phyloP scores from a whole-genome alignment of 768 basidiomycete genomes.

The Amanita rimosa region DNA sequence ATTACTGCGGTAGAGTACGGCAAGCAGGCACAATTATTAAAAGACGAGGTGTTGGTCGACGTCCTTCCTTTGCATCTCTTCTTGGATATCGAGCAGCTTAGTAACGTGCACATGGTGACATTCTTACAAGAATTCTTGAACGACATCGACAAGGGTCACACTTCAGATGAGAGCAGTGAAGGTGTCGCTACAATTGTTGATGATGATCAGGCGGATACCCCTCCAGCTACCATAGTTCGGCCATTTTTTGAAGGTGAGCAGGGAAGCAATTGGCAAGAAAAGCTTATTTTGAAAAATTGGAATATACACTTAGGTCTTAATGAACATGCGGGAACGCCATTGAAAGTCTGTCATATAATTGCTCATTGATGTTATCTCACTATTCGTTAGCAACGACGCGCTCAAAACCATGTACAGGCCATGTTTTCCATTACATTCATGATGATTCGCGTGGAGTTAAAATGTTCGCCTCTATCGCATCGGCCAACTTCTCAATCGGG shows the following conservation, averaged over 20 bases:
- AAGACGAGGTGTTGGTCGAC: background rate
- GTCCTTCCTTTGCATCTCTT: conserved; percentile 1
- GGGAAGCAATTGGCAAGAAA: conserved; percentile 28
- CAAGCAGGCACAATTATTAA: background rate
- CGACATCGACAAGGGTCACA: background rate
- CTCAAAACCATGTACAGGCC: conserved; percentile 6
- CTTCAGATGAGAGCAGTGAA: background rate
- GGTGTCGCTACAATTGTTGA: conserved; percentile 8
- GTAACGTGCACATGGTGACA: conserved; percentile 24
- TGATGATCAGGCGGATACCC: conserved; percentile 21
- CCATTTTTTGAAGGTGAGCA: conserved; percentile 17
- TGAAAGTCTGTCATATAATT: background rate
- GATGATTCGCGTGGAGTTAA: conserved; percentile 56
- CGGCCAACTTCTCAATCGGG: conserved; percentile 46
- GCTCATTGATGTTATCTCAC: background rate
- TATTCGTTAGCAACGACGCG: background rate
- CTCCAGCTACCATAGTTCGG: conserved; percentile 22
- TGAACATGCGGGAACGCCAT: background rate
- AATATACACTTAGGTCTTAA: conserved; percentile 38
- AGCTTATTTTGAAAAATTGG: conserved; percentile 47
- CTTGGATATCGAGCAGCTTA: conserved; percentile 19
- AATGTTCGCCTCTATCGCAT: conserved; percentile 48
- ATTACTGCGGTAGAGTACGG: background rate
- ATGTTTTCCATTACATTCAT: conserved; percentile 30
- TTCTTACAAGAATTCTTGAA: conserved; percentile 35